Evolutionary conservation across 2,329 filamentous ascomycete genomes (phyloP).

Genomic region (Aspergillus sp.): DNA sequence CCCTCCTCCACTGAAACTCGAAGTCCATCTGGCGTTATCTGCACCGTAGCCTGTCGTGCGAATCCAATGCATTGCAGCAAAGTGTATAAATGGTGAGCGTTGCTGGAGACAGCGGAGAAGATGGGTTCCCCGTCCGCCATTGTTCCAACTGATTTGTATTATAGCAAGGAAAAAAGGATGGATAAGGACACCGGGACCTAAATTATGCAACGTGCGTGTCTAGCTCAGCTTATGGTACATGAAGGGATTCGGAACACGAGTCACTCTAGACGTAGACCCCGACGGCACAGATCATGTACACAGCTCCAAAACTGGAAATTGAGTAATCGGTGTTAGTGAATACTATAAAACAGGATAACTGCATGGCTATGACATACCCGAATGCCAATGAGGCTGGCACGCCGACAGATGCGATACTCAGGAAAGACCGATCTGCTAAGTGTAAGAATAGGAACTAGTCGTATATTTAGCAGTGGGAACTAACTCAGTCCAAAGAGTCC

Average conservation of each 20-base stretch:
- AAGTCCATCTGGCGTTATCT: conserved; percentile 77
- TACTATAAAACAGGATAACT: conserved; percentile 1
- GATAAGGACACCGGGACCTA: conserved; percentile 9
- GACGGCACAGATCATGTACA: conserved; percentile 98
- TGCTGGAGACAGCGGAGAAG: conserved; percentile 56
- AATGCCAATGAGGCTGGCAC: conserved; percentile 81
- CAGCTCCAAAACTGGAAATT: conserved; percentile 69
- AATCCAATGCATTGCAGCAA: conserved; percentile 59
- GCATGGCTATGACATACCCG: conserved; percentile 58
- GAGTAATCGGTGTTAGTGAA: conserved; percentile 5
- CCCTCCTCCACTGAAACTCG: conserved; percentile 84
- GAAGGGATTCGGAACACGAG: conserved; percentile 18
- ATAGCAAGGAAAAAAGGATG: conserved; percentile 4
- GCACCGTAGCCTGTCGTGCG: conserved; percentile 54
- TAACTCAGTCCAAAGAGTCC: conserved; percentile 82
- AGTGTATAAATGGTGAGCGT: conserved; percentile 54
- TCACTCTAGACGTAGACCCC: conserved; percentile 83
- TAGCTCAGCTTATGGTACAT: conserved; percentile 34
- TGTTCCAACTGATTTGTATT: conserved; percentile 5
- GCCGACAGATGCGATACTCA: conserved; percentile 70
- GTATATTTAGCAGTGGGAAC: conserved; percentile 16
- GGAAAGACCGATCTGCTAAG: conserved; percentile 66
- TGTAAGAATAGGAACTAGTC: conserved; percentile 8
- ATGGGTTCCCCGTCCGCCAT: conserved; percentile 33
- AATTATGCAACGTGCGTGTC: conserved; percentile 17